Evolutionary conservation across 208 protist species (phyloP), one percentile per base, ranked within the genome.

Genomic region (Endotrypanum monterogeii): DNA sequence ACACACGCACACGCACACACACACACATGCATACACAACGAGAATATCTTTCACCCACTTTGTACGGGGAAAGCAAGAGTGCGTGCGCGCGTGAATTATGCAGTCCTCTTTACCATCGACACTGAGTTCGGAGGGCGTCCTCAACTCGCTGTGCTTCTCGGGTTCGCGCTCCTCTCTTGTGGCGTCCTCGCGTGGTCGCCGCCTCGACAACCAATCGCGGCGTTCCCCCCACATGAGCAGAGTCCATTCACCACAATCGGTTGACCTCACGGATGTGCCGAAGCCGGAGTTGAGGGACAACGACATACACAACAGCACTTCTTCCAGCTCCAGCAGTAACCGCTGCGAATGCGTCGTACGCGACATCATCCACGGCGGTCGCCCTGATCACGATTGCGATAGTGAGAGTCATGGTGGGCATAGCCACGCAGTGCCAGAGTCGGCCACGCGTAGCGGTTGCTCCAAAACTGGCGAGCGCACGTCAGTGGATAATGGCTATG

Each of bases 221-320:
- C 60, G 4, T 74, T 37, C 4, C 55, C 46, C 1, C 54, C 41
- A 23, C 28, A 25, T 14, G 50, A 39, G 18, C 23, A 52, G 3
- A 1, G 37, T 16, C 46, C 51, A 23, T 37, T 35, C 14, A 11
- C 69, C 48, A 20, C 75, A 62, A 4, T 80, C 75, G 3, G 54
- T 71, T 25, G 75, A 80, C 6, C 55, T 52, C 14, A 80, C 75
- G n/a, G 75, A 75, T 61, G 56, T 20, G 18, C 75, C 75, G 8
- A 61, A 60, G 30, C 30, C 25, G 12, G 74, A 57, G 6, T 37
- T 20, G 32, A 35, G 71, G n/a, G 54, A 79, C 14, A 73, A 67
- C 28, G 61, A 39, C n/a, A 48, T 39, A 37, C 1, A 32, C 32
- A 18, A 44, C 35, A 28, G n/a, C 44, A 37, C 18, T 12, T 25